Evolutionary conservation across 164 flowering plant genomes (phyloP), one percentile per base, ranked within the genome.

Genomic region (Buxus sempervirens): DNA sequence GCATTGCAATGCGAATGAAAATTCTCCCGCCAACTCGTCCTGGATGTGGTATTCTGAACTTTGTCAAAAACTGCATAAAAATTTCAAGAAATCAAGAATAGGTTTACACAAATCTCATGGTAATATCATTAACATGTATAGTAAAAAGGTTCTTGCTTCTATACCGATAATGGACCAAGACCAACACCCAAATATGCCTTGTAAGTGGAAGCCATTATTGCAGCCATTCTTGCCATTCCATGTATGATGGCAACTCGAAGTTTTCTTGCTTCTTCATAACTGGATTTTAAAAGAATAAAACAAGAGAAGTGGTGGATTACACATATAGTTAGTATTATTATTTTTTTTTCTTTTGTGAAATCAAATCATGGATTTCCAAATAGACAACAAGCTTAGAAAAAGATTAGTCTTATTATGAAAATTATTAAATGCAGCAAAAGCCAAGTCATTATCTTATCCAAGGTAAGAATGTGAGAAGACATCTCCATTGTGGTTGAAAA

Each of bases 201-300:
- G 80, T 91, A 94, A 60, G 96, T 91, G 70, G 96, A 81, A 70
- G 97, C 97, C 98, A 93, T 93, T 1, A 84, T 69, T 54, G 98
- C 98, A 76, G 97, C 96, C 92, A 88, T 87, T 79, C 97, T 84
- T 57, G 98, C 97, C 86, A 94, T 80, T 67, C 96, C 95, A 78
- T 91, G 90, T 63, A 94, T 88, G 45, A 85, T 58, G 48, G 90
- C 93, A 70, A 94, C 98, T 55, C 98, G 85, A 45, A 94, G 71
- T 76, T 82, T 83, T 79, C 97, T 89, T 55, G 85, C 81, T 19
- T 66, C 75, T 79, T 94, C 98, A 75, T 94, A 94, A 53, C 98
- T 91, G 81, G n/a, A 36, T n/a, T n/a, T n/a, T n/a, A 69, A 23
- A 75, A 7, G 63, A 36, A 63, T 62, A 28, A 22, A 15, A 22